Conservation (phyloP, 1,139 yeast species). For the Saccharomyces hybrid region DNA sequence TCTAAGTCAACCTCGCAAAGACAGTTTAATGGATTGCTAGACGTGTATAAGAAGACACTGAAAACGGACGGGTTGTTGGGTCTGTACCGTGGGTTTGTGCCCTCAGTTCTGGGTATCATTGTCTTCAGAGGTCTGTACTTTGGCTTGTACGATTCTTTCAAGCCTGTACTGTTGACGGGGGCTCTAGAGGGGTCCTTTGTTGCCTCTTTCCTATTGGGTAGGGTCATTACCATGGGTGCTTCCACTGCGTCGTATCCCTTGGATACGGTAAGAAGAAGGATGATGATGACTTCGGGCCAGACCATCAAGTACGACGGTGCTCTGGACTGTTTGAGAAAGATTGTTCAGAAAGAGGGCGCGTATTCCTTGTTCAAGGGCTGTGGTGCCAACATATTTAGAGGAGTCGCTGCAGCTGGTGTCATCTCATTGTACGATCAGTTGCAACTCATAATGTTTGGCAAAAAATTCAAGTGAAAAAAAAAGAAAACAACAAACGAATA, state of each 20-base stretch:
- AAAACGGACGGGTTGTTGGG: slow-evolving; percentile 74
- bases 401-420: slow-evolving; percentile 86
- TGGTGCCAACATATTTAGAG: slow-evolving; percentile 82
- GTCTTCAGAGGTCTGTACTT: slow-evolving; percentile 82
- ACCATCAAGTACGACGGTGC: slow-evolving; percentile 72
- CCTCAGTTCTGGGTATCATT: slow-evolving; percentile 71
- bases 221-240: slow-evolving; percentile 74
- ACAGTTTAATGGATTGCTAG: slow-evolving; percentile 70
- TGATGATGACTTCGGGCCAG: slow-evolving; percentile 83
- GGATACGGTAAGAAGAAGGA: slow-evolving; percentile 79
- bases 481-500: not conserved
- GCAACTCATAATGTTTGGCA: slow-evolving; percentile 65
- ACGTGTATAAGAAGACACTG: slow-evolving; percentile 69
- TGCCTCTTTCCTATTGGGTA: slow-evolving; percentile 70
- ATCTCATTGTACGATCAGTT: slow-evolving; percentile 73
- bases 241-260: slow-evolving; percentile 76
- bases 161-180: slow-evolving; percentile 68
- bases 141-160: slow-evolving; percentile 72
- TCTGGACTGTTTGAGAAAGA: slow-evolving; percentile 62
- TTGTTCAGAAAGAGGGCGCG: slow-evolving; percentile 67
- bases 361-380: slow-evolving; percentile 74
- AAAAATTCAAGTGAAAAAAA: slow-evolving; percentile 48
- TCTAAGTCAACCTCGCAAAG: slow-evolving; percentile 48
- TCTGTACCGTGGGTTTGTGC: slow-evolving; percentile 78
- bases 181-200: slow-evolving; percentile 62